Base-by-base conservation (phyloP, 805 yeast species). In the Nakazawaea wyomingensis region DNA sequence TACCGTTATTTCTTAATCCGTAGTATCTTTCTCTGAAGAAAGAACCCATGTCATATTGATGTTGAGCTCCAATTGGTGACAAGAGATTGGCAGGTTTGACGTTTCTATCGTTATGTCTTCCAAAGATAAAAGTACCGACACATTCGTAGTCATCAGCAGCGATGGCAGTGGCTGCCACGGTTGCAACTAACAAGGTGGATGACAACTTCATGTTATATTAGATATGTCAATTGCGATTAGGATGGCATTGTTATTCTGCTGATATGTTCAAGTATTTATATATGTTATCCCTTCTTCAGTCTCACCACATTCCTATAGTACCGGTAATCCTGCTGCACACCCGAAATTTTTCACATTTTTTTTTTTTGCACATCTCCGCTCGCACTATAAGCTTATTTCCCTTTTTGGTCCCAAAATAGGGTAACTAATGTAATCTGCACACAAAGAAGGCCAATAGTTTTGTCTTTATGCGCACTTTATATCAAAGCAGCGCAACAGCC, bases 51-150 rank as follows among this genome's bases (percentile, higher is more conserved):
- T 49, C 55, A 41, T 51, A 58, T 50, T 64, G 71, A 40, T 60
- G 54, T 17, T 40, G 44, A 8, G 71, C 68, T 46, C 78, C 78
- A 14, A 61, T 43, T n/a, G 74, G 68, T 21, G 75, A 68, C 39
- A 72, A 54, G 39, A 62, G 55, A 31, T 52, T 54, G 5, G 74
- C 67, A 13, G 76, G 77, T 47, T 72, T 72, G 28, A 67, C 58
- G 37, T 68, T 61, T 48, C 78, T 62, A 51, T 72, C 78, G 43
- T 72, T 74, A 54, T 72, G 77, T 48, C 78, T 62, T 30, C 71
- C 72, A 48, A 69, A 69, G 50, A 72, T 66, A 44, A 66, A 66
- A 4, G 74, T 56, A 13, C 76, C 78, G 11, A 68, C 61, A 46
- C 60, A 53, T 5, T 49, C 42, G 39, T 56, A 57, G 20, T 57